A percentile compares a stretch with the other conserved stretches of the same genome.
Evolutionary conservation across 495 filamentous ascomycete species (phyloP).

Genomic region (Penicillium simplicissimum): DNA sequence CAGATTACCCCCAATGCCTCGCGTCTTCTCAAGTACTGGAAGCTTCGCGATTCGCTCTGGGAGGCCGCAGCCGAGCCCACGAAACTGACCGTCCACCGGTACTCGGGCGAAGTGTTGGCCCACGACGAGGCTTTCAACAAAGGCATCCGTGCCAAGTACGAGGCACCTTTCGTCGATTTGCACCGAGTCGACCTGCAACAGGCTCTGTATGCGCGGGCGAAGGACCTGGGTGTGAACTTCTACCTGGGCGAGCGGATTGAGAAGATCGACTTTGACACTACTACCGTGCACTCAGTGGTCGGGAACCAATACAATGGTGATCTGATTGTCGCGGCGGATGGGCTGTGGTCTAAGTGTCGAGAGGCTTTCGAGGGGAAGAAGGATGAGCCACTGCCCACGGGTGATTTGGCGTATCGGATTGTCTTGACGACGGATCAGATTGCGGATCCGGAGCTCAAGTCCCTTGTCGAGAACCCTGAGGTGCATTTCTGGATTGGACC

Average conservation of each 20-base stretch:
- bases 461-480: constrained; percentile 52
- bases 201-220: constrained; percentile 51
- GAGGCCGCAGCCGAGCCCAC: constrained; percentile 52
- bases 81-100: constrained; percentile 58
- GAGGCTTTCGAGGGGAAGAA: constrained; percentile 49
- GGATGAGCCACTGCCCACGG: constrained; percentile 55
- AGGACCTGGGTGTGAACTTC: constrained; percentile 54
- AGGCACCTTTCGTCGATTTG: constrained; percentile 57
- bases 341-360: constrained; percentile 53
- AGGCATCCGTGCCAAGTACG: constrained; percentile 44
- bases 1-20: constrained; percentile 61
- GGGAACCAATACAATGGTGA: constrained; percentile 44
- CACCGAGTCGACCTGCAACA: constrained; percentile 61
- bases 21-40: constrained; percentile 55
- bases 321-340: constrained; percentile 60
- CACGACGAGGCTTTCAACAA: constrained; percentile 50
- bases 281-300: constrained; percentile 28
- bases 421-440: constrained; percentile 52
- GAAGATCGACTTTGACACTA: constrained; percentile 37
- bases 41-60: constrained; percentile 46
- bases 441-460: constrained; percentile 49
- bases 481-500: constrained; percentile 76
- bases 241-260: constrained; percentile 47
- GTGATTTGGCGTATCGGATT: constrained; percentile 71
- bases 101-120: constrained; percentile 54